A percentile compares a stretch with the other conserved stretches of the same genome.
Evolutionary conservation across 129 eudicot species (phyloP).

Genomic region (Flaveria trinervia): DNA sequence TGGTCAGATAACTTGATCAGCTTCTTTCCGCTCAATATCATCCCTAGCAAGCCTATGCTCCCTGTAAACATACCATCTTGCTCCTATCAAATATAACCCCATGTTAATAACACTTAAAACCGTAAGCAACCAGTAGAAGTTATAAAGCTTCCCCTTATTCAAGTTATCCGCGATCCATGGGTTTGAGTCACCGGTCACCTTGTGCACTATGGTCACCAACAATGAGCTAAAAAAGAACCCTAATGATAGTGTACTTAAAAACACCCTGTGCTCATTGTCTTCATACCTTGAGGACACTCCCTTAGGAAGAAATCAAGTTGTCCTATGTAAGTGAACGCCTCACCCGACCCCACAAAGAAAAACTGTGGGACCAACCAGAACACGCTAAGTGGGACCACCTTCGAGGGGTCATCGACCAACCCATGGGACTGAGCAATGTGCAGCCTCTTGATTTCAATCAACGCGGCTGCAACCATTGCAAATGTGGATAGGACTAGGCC

Average conservation of each 20-base stretch:
- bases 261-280: constrained; percentile 72
- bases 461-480: constrained; percentile 65
- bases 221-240: constrained; percentile 75
- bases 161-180: constrained; percentile 81
- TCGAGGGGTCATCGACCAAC: constrained; percentile 27
- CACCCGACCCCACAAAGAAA: constrained; percentile 19
- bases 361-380: constrained; percentile 60
- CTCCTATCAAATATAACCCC: constrained; percentile 41
- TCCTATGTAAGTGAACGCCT: constrained; percentile 20
- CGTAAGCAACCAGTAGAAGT: constrained; percentile 73
- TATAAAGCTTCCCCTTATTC: constrained; percentile 66
- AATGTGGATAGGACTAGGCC: constrained; percentile 56
- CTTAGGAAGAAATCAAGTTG: constrained; percentile 61
- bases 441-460: constrained; percentile 53
- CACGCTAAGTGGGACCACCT: constrained; percentile 47
- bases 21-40: background rate
- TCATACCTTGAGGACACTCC: constrained; percentile 84
- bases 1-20: background rate
- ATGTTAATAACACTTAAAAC: constrained; percentile 50
- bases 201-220: constrained; percentile 61
- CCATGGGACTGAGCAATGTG: constrained; percentile 40
- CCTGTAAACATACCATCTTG: constrained; percentile 68
- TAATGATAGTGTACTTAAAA: constrained; percentile 63
- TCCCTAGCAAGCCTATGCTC: constrained; percentile 52
- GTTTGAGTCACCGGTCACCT: constrained; percentile 40